A percentile compares a stretch with the other conserved stretches of the same genome.
Evolutionary conservation across 257 asterid genomes (phyloP).

Genomic region (Nicotiana paniculata): DNA sequence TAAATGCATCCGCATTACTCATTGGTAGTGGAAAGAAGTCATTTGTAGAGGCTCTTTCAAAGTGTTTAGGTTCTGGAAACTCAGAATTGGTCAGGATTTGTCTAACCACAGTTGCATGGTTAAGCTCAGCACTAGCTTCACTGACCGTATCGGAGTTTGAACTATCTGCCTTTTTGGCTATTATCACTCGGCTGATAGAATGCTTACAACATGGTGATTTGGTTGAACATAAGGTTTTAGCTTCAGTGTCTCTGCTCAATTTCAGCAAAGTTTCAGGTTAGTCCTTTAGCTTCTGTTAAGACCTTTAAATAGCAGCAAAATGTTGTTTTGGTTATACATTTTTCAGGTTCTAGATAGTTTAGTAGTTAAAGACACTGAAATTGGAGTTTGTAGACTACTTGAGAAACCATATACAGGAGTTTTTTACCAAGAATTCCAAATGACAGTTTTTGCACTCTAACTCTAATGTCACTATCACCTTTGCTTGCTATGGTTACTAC

Average conservation of each 20-base stretch:
- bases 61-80: slow-evolving; percentile 47
- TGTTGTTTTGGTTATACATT: not conserved
- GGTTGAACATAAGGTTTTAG: slow-evolving; percentile 64
- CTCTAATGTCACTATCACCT: too few species aligned
- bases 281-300: not conserved
- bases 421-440: not conserved
- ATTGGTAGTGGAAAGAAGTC: slow-evolving; percentile 53
- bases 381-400: not conserved
- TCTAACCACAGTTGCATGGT: slow-evolving; percentile 68
- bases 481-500: too few species aligned
- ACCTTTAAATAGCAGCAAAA: not conserved
- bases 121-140: slow-evolving; percentile 54
- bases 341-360: not conserved
- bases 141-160: slow-evolving; percentile 35
- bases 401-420: not conserved
- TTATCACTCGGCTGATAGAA: slow-evolving; percentile 41
- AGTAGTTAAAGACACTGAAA: not conserved
- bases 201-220: slow-evolving; percentile 43
- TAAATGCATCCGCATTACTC: slow-evolving; percentile 42
- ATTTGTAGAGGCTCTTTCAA: slow-evolving; percentile 46
- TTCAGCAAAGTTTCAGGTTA: slow-evolving; percentile 60
- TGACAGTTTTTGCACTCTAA: too few species aligned
- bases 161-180: slow-evolving; percentile 45
- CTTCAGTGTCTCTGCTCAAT: slow-evolving; percentile 54
- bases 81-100: slow-evolving; percentile 53